Conservation (phyloP, 192 early-diverging fungal species). For the Phlyctochytrium arcticum region DNA sequence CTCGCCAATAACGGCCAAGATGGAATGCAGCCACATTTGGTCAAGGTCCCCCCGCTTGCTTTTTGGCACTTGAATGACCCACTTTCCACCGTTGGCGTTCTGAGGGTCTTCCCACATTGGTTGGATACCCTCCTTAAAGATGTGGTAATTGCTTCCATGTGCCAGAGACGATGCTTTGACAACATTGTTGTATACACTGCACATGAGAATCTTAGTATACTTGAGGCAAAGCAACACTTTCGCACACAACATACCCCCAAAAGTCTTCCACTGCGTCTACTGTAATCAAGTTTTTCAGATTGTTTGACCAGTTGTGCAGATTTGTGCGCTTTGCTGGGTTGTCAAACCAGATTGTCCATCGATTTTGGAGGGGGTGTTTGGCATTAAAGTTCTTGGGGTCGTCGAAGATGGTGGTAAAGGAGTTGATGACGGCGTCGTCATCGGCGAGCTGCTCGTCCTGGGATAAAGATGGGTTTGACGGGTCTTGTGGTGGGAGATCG, state of each 20-base stretch:
- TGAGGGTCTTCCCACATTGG: slow-evolving; percentile 94
- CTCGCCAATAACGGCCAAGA: slow-evolving; percentile 88
- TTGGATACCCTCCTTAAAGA: slow-evolving; percentile 88
- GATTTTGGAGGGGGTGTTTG: slow-evolving; percentile 82
- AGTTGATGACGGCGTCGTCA: not conserved
- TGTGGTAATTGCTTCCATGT: slow-evolving; percentile 83
- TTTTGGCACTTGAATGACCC: slow-evolving; percentile 72
- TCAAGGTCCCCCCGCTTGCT: slow-evolving; percentile 72
- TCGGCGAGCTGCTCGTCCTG: slow-evolving; percentile 6
- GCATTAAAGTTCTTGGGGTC: slow-evolving; percentile 69
- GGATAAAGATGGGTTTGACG: not conserved
- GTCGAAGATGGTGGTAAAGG: slow-evolving; percentile 17
- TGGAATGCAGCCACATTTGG: slow-evolving; percentile 70
- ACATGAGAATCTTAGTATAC: not conserved
- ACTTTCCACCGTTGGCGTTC: slow-evolving; percentile 90
- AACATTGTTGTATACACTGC: slow-evolving; percentile 81
- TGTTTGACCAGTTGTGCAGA: slow-evolving; percentile 72
- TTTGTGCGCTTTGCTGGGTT: slow-evolving; percentile 76
- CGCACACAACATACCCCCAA: slow-evolving; percentile 74
- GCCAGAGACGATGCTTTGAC: slow-evolving; percentile 67
- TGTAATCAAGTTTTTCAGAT: slow-evolving; percentile 86
- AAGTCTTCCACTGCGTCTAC: slow-evolving; percentile 94
- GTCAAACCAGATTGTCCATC: slow-evolving; percentile 96
- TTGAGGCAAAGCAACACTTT: slow-evolving; percentile 1
- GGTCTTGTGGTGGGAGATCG: no score